Evolutionary conservation across 306 rosid genomes (phyloP).

Genomic region (Boehmeria nivea): DNA sequence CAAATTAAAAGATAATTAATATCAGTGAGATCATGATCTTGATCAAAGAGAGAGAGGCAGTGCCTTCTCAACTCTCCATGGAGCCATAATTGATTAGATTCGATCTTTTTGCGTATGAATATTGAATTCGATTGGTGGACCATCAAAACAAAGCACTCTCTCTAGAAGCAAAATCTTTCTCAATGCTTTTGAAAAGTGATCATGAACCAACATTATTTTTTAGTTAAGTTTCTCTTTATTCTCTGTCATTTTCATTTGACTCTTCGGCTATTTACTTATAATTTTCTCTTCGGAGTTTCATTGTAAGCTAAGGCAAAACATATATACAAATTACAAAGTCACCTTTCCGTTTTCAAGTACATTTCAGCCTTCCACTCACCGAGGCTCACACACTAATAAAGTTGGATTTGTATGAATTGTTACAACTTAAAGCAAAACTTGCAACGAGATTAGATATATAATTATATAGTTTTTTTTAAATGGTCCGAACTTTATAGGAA

Average conservation of each 20-base stretch:
- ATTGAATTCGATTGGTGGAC: too few species aligned
- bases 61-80: too few species aligned
- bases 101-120: background rate
- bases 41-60: background rate
- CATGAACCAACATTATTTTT: too few species aligned
- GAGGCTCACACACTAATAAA: background rate
- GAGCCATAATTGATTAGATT: background rate
- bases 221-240: background rate
- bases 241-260: background rate
- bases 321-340: background rate
- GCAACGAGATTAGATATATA: too few species aligned
- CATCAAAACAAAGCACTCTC: too few species aligned
- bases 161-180: background rate
- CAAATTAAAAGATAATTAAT: background rate
- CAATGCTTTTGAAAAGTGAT: background rate
- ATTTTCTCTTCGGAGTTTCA: background rate
- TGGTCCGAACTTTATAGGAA: too few species aligned
- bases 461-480: too few species aligned
- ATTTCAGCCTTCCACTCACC: background rate
- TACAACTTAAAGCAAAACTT: too few species aligned
- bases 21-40: background rate
- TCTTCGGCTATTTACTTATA: too few species aligned
- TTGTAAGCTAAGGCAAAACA: slow-evolving; percentile 18
- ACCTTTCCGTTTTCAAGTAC: slow-evolving; percentile 5
- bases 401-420: background rate